Percentiles rank a stretch among this genome's conserved stretches.
phyloP scores from a whole-genome alignment of 495 filamentous ascomycete genomes.

The Polyplosphaeria fusca region DNA sequence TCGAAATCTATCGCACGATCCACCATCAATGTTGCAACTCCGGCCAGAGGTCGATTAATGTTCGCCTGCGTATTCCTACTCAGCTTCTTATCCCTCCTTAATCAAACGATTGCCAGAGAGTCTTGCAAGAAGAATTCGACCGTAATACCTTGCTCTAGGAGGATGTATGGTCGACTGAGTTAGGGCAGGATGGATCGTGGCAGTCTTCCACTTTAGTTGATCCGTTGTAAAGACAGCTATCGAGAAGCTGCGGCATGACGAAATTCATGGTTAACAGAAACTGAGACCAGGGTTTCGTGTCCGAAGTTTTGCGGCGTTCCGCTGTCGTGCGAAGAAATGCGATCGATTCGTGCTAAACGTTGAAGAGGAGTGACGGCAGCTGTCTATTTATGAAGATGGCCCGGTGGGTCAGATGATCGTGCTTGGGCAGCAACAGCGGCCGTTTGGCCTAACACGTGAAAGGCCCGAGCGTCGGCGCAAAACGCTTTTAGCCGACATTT shows the following conservation, averaged over 20 bases:
- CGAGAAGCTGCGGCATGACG: not conserved
- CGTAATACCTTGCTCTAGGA: conserved; percentile 7
- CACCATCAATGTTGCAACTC: too few relatives aligned
- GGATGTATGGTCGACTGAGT: conserved; percentile 1
- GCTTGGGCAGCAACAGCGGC: not conserved
- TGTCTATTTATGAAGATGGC: too few relatives aligned
- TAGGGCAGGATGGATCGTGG: not conserved
- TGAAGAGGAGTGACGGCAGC: too few relatives aligned
- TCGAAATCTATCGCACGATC: too few relatives aligned
- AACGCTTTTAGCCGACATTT: not conserved
- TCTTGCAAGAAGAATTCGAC: not conserved
- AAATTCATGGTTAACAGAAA: not conserved
- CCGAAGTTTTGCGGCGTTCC: too few relatives aligned
- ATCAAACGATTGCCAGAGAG: too few relatives aligned
- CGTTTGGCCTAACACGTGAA: not conserved
- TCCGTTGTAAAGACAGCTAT: not conserved
- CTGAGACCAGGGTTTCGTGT: too few relatives aligned
- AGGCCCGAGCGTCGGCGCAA: not conserved
- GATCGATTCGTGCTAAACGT: too few relatives aligned
- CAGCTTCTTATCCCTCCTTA: too few relatives aligned
- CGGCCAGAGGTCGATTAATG: too few relatives aligned
- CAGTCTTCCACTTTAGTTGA: conserved; percentile 4
- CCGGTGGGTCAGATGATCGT: conserved; percentile 1
- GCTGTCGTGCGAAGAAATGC: too few relatives aligned
- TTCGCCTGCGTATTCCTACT: too few relatives aligned